Conservation (phyloP, 768 basidiomycete species). For the Pulveroboletus sp. region DNA sequence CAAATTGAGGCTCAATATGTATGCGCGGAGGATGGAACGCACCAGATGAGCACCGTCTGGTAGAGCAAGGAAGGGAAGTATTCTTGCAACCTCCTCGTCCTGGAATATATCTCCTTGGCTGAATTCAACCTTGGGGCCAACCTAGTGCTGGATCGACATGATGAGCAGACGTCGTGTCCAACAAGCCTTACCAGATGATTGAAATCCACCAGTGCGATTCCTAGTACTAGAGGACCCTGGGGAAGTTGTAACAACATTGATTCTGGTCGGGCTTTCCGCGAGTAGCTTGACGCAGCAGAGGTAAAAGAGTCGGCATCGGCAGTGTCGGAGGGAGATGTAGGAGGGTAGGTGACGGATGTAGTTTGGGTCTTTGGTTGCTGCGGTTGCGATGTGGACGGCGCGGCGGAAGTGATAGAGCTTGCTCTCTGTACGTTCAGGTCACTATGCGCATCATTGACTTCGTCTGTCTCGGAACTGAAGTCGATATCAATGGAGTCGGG, state of each 20-base stretch:
- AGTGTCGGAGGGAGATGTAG: slow-evolving; percentile 40
- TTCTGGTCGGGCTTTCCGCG: slow-evolving; percentile 72
- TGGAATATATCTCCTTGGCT: slow-evolving; percentile 72
- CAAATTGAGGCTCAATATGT: slow-evolving; percentile 7
- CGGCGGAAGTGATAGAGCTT: slow-evolving; percentile 48
- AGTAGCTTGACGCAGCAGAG: slow-evolving; percentile 53
- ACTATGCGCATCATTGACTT: slow-evolving; percentile 45
- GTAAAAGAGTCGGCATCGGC: slow-evolving; percentile 54
- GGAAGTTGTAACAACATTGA: slow-evolving; percentile 64
- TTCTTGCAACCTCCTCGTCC: slow-evolving; percentile 79
- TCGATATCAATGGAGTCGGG: slow-evolving; percentile 51
- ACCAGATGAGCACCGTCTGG: slow-evolving; percentile 97
- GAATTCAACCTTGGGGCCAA: slow-evolving; percentile 91
- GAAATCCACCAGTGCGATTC: slow-evolving; percentile 91
- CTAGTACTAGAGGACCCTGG: slow-evolving; percentile 60
- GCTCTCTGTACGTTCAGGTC: slow-evolving; percentile 32
- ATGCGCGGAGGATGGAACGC: slow-evolving; percentile 3
- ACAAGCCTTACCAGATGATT: slow-evolving; percentile 73
- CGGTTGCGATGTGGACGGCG: slow-evolving; percentile 38
- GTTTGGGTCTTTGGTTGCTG: slow-evolving; percentile 35
- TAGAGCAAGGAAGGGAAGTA: slow-evolving; percentile 91
- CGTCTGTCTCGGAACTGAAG: slow-evolving; percentile 50
- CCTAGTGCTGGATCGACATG: slow-evolving; percentile 39
- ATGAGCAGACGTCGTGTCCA: slow-evolving; percentile 6
- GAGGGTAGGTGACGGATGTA: slow-evolving; percentile 54